Conservation (phyloP, 345 rosid species). For the Anacardium occidentale region DNA sequence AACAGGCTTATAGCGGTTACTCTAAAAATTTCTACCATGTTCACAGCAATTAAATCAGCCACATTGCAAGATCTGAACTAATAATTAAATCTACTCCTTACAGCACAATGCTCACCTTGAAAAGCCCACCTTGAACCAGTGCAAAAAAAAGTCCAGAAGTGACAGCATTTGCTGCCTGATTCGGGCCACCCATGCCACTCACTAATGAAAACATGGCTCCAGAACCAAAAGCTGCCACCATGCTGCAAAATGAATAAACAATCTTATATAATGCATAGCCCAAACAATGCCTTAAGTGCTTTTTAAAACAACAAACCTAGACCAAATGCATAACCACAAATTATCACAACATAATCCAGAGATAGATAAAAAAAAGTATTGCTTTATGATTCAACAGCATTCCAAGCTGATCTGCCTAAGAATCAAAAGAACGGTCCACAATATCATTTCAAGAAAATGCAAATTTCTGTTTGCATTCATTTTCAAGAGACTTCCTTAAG, state of each 20-base stretch:
- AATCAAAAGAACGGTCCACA: neutral
- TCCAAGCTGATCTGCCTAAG: neutral
- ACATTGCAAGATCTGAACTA: neutral
- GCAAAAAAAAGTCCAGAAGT: slow-evolving; percentile 79
- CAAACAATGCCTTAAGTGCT: neutral
- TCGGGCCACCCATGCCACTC: slow-evolving; percentile 76
- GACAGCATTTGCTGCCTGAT: slow-evolving; percentile 66
- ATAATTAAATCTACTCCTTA: slow-evolving; percentile 5
- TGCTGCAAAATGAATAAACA: slow-evolving; percentile 46
- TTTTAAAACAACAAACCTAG: slow-evolving; percentile 4
- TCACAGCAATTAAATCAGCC: neutral
- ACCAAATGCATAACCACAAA: neutral
- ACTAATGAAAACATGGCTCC: slow-evolving; percentile 83
- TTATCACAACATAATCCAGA: neutral
- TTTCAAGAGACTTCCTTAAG: neutral
- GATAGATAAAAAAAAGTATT: neutral
- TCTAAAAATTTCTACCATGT: neutral
- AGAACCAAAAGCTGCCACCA: slow-evolving; percentile 95
- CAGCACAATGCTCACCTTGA: slow-evolving; percentile 53
- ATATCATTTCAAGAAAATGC: neutral
- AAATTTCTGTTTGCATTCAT: neutral
- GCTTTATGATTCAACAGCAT: neutral
- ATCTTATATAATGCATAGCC: neutral
- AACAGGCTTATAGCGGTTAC: neutral
- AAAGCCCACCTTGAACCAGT: slow-evolving; percentile 75